A percentile compares a stretch with the other conserved stretches of the same genome.
These are phyloP conservation scores for Phyllosticta citribraziliensis DNA, from an alignment of 2,329 filamentous ascomycete genomes.

Conservation along the genomic window DNA sequence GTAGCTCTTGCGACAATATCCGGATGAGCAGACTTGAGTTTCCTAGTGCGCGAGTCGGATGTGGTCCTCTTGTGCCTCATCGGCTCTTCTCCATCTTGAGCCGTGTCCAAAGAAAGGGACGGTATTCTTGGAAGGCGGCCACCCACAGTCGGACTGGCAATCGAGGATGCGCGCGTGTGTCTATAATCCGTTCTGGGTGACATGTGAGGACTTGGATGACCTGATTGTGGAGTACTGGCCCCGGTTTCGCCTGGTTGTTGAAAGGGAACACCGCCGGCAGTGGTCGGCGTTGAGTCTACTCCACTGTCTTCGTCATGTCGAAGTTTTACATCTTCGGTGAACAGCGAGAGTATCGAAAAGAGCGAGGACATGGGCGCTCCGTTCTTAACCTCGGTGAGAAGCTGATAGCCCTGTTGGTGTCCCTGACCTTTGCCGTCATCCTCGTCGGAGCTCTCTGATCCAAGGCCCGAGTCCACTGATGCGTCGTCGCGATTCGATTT, in stretches of 20 bases:
- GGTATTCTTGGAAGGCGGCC: constrained; percentile 52
- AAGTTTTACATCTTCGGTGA: constrained; percentile 87
- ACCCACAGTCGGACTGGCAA: constrained; percentile 26
- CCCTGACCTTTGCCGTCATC: constrained; percentile 35
- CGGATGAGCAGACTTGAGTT: constrained; percentile 73
- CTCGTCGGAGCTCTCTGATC: constrained; percentile 27
- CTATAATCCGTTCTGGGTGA: constrained; percentile 16
- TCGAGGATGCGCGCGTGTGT: constrained; percentile 15
- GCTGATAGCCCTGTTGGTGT: constrained; percentile 77
- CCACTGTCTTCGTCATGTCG: constrained; percentile 50
- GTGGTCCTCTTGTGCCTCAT: constrained; percentile 3
- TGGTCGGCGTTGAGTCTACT: constrained; percentile 38
- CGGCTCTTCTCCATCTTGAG: constrained; percentile 10
- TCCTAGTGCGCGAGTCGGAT: constrained; percentile 26
- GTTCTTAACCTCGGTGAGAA: constrained; percentile 94
- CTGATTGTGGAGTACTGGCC: constrained; percentile 27
- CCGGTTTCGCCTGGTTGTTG: constrained; percentile 16
- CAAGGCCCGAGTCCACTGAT: constrained; percentile 12
- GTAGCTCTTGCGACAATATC: constrained; percentile 95
- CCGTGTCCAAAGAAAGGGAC: constrained; percentile 58
- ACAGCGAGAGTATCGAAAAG: constrained; percentile 93
- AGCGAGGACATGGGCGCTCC: constrained; percentile 97
- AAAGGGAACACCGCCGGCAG: constrained; percentile 15
- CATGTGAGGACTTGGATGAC: constrained; percentile 20
- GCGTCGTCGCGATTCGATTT: constrained; percentile 61